Evolutionary conservation across 495 filamentous ascomycete species (phyloP).

Genomic region (Clavariopsis aquatica): DNA sequence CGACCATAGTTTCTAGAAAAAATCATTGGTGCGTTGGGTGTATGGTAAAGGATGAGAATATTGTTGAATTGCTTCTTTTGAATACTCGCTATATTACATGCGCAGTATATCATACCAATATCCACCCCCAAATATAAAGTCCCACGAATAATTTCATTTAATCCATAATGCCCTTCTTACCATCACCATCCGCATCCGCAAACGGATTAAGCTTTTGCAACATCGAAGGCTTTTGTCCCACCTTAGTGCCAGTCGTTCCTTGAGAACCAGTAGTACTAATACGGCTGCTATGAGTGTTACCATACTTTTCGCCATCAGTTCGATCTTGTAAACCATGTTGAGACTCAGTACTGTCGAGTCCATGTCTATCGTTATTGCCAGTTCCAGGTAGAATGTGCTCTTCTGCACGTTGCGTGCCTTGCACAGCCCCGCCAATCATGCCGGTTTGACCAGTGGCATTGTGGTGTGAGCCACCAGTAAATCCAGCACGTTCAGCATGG

Average conservation of each 20-base stretch:
- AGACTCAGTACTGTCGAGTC: no score
- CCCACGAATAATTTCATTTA: slow-evolving; percentile 20
- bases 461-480: not conserved
- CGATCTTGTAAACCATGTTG: no score
- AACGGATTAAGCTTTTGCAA: slow-evolving; percentile 53
- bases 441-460: not conserved
- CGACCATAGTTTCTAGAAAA: no score
- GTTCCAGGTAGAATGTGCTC: not conserved
- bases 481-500: not conserved
- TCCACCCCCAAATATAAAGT: not conserved
- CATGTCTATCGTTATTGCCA: no score
- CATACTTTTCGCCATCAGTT: not conserved
- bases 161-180: slow-evolving; percentile 51
- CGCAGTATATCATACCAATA: no score
- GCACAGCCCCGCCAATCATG: not conserved
- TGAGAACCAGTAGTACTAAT: slow-evolving; percentile 12
- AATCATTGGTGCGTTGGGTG: no score
- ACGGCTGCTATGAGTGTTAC: slow-evolving; percentile 9
- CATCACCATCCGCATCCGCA: slow-evolving; percentile 50
- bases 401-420: not conserved
- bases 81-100: no score
- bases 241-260: slow-evolving; percentile 10
- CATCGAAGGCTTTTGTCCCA: slow-evolving; percentile 43
- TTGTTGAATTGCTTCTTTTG: no score
- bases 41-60: no score